Conservation (phyloP, 176 grass and related monocot genomes). For the Alopecurus myosuroides region DNA sequence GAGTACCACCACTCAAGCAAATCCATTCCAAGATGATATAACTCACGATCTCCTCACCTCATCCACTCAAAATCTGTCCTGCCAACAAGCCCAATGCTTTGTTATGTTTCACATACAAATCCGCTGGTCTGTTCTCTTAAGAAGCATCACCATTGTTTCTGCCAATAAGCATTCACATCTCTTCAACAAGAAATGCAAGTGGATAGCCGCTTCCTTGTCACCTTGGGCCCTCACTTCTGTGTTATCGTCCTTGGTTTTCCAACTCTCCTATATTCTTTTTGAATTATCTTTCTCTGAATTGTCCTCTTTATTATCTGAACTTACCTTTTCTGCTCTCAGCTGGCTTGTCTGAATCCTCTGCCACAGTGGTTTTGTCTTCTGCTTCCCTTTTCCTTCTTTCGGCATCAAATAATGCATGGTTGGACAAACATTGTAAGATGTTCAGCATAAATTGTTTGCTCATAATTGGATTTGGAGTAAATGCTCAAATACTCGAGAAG, state of each 20-base stretch:
- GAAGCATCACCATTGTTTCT: too few species aligned
- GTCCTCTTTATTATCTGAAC: too few species aligned
- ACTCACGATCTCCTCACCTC: too few species aligned
- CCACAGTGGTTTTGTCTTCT: conserved; percentile 7
- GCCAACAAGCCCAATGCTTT: neutral
- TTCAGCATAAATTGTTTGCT: neutral
- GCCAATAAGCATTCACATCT: too few species aligned
- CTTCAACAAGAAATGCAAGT: too few species aligned
- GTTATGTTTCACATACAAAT: too few species aligned
- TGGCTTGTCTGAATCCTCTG: conserved; percentile 14
- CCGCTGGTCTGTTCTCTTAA: too few species aligned
- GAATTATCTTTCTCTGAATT: neutral
- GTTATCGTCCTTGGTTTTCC: conserved; percentile 5
- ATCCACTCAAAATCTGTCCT: too few species aligned
- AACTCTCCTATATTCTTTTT: neutral
- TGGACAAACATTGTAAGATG: too few species aligned
- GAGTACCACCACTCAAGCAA: too few species aligned
- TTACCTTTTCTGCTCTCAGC: neutral
- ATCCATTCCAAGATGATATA: too few species aligned
- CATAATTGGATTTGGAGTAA: neutral
- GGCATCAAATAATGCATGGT: neutral
- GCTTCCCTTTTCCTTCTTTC: conserved; percentile 36
- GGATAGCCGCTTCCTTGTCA: too few species aligned
- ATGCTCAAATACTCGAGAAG: neutral
- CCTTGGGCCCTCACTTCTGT: conserved; percentile 27